These are phyloP conservation scores for Alternaria brassicicola DNA, from an alignment of 2,329 filamentous ascomycete genomes.

Conservation along the genomic window DNA sequence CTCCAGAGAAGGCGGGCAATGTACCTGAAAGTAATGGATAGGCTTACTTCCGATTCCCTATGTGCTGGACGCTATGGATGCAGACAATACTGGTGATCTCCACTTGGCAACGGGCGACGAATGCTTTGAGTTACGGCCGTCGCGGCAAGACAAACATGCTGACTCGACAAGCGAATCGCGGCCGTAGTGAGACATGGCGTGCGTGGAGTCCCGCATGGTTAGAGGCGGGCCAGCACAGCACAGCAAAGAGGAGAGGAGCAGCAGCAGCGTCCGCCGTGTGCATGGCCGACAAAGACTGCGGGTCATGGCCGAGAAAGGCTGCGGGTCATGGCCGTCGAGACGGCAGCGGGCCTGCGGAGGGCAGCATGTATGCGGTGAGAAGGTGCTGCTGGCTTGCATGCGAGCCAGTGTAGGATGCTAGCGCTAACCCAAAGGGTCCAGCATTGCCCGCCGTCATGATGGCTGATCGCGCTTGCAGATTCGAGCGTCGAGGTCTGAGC, in stretches of 20 bases:
- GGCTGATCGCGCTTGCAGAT: constrained; percentile 28
- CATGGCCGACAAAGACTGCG: constrained; percentile 1
- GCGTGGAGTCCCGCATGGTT: constrained; percentile 19
- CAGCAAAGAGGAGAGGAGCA: constrained; percentile 4
- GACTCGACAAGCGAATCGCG: constrained; percentile 22
- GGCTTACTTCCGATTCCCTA: constrained; percentile 18
- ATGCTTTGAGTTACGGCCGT: constrained; percentile 21
- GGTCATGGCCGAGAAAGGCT: constrained; percentile 18
- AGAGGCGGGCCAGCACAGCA: constrained; percentile 8
- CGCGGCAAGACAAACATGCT: constrained; percentile 18
- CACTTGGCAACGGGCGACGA: constrained; percentile 36
- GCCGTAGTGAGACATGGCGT: constrained; percentile 25
- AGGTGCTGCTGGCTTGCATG: constrained; percentile 18
- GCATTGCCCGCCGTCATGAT: constrained; percentile 9
- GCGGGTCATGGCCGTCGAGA: constrained; percentile 15
- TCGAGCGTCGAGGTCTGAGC: constrained; percentile 20
- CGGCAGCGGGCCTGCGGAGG: constrained; percentile 13
- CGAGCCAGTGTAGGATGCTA: constrained; percentile 9
- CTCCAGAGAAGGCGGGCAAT: constrained; percentile 5
- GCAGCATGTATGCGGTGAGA: constrained; percentile 25
- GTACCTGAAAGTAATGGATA: constrained; percentile 29
- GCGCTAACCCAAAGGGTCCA: constrained; percentile 7
- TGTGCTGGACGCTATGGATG: constrained; percentile 24
- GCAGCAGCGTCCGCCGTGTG: constrained; percentile 8
- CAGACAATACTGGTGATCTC: constrained; percentile 35